These are phyloP conservation scores for Lenzites betulinus DNA, from an alignment of 768 basidiomycete species.

Conservation along the genomic window DNA sequence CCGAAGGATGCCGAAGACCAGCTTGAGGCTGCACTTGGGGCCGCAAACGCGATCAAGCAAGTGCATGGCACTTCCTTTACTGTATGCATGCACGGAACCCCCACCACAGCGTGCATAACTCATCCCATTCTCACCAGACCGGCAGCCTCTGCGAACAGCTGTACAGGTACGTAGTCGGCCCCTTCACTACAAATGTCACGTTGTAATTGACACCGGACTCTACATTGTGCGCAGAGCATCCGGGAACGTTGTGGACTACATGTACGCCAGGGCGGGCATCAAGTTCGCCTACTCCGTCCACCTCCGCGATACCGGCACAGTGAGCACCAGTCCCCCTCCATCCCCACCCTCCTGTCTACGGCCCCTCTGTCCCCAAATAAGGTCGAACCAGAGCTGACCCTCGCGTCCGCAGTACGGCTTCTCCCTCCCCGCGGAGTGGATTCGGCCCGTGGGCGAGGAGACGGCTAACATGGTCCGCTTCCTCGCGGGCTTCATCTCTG, in stretches of 20 bases:
- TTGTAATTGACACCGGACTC: not conserved
- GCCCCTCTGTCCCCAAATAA: not conserved
- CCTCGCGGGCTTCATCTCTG: constrained; percentile 64
- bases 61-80: constrained; percentile 60
- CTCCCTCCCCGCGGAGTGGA: constrained; percentile 68
- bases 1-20: constrained; percentile 77
- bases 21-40: constrained; percentile 70
- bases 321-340: constrained; percentile 33
- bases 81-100: constrained; percentile 33
- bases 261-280: constrained; percentile 56
- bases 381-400: not conserved
- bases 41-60: constrained; percentile 54
- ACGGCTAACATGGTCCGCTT: constrained; percentile 64
- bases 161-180: constrained; percentile 39
- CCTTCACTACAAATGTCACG: not conserved
- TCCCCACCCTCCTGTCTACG: not conserved
- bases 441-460: constrained; percentile 81
- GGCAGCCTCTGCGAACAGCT: constrained; percentile 49
- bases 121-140: constrained; percentile 32
- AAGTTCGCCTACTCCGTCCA: constrained; percentile 67
- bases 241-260: constrained; percentile 69
- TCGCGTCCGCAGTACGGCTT: constrained; percentile 63
- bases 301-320: constrained; percentile 70
- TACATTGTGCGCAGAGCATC: constrained; percentile 43
- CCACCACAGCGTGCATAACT: not conserved